Conservation (phyloP, 148 eudicot genomes). For the Cornus kousa region DNA sequence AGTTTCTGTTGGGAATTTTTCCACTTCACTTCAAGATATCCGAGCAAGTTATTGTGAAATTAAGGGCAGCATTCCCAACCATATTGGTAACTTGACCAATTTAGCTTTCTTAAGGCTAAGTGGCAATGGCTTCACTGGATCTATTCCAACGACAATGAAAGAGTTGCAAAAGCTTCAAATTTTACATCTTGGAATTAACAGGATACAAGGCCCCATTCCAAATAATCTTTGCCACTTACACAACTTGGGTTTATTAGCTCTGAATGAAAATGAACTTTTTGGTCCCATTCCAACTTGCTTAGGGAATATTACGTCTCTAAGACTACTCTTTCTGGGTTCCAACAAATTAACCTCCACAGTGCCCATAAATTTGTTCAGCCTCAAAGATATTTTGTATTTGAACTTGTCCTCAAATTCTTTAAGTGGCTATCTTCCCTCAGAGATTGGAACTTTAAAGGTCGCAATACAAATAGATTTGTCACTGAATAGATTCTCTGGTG, state of each 20-base stretch:
- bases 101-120: not conserved
- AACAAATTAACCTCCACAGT: conserved; percentile 15
- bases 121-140: conserved; percentile 23
- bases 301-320: conserved; percentile 16
- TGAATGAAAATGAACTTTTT: conserved; percentile 10
- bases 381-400: conserved; percentile 8
- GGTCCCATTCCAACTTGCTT: not conserved
- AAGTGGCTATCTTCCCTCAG: conserved; percentile 7
- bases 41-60: not conserved
- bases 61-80: conserved; percentile 16
- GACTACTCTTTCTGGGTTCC: conserved; percentile 2
- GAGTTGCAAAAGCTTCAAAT: conserved; percentile 6
- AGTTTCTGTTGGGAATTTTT: conserved; percentile 7
- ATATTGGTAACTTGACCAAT: conserved; percentile 18
- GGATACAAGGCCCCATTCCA: conserved; percentile 14
- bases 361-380: conserved; percentile 6
- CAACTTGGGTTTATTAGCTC: not conserved
- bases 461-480: not conserved
- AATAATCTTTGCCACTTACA: conserved; percentile 7
- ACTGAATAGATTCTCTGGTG: not conserved
- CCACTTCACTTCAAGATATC: not conserved
- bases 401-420: conserved; percentile 7
- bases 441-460: conserved; percentile 4
- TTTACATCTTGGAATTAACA: not conserved
- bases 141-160: conserved; percentile 13